These are phyloP conservation scores for Phoma sp. DNA, from an alignment of 2,329 filamentous ascomycete species.

Conservation along the genomic window DNA sequence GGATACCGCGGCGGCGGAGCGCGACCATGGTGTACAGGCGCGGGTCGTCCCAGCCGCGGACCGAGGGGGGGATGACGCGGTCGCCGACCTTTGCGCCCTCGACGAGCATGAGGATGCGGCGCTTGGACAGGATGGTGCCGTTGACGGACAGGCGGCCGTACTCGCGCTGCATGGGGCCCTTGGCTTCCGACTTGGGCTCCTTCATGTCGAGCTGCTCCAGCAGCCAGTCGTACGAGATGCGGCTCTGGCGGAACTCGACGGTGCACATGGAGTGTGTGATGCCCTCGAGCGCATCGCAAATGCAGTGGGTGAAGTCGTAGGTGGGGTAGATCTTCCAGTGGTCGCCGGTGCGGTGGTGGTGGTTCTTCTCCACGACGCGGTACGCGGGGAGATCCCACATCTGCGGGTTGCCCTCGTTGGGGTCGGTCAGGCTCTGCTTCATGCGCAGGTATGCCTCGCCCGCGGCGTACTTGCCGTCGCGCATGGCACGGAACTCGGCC, in stretches of 20 bases:
- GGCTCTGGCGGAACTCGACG: conserved; percentile 84
- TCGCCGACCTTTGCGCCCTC: conserved; percentile 60
- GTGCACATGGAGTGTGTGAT: conserved; percentile 95
- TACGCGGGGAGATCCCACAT: conserved; percentile 98
- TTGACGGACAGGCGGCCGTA: conserved; percentile 77
- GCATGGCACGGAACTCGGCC: conserved; percentile 85
- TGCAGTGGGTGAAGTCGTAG: conserved; percentile 89
- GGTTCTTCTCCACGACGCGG: conserved; percentile 74
- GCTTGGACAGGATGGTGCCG: conserved; percentile 86
- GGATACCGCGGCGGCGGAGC: conserved; percentile 82
- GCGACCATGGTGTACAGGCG: conserved; percentile 86
- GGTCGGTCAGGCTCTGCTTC: conserved; percentile 75
- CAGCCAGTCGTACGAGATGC: conserved; percentile 90
- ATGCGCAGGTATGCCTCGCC: conserved; percentile 86
- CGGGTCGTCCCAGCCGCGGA: conserved; percentile 90
- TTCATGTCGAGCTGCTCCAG: conserved; percentile 83
- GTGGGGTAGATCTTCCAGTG: conserved; percentile 95
- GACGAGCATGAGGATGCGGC: conserved; percentile 81
- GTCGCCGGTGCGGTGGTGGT: conserved; percentile 78
- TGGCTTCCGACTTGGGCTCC: conserved; percentile 63
- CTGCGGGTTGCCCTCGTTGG: conserved; percentile 82
- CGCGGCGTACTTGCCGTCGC: conserved; percentile 86
- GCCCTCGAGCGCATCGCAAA: conserved; percentile 89
- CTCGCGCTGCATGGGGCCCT: conserved; percentile 84
- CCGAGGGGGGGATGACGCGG: conserved; percentile 57